A percentile compares a stretch with the other conserved stretches of the same genome.
Evolutionary conservation across 306 rosid genomes (phyloP).

Genomic region (Pueraria montana): DNA sequence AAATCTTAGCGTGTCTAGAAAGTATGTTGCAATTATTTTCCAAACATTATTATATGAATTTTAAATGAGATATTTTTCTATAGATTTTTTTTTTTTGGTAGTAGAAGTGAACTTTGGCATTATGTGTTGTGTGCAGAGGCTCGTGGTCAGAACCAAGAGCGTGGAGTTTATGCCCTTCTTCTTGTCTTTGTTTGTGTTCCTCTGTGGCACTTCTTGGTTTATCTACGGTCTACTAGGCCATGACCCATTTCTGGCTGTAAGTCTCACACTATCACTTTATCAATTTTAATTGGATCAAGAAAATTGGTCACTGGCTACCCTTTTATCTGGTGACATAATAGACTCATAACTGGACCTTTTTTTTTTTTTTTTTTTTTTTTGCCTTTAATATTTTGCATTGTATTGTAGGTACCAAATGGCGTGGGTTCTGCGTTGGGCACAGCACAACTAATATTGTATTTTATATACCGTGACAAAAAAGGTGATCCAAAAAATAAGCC

Average conservation of each 20-base stretch:
- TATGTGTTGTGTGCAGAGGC: constrained; percentile 61
- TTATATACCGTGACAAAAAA: constrained; percentile 64
- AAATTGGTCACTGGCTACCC: neutral
- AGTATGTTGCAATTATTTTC: too few relatives aligned
- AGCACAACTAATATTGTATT: constrained; percentile 74
- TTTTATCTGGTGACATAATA: neutral
- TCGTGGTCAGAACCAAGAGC: constrained; percentile 77
- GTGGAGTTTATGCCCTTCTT: constrained; percentile 97
- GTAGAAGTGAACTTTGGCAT: neutral
- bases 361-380: too few relatives aligned
- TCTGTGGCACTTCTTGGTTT: constrained; percentile 89
- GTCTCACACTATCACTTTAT: constrained; percentile 15
- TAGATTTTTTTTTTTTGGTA: neutral
- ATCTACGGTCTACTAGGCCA: constrained; percentile 72
- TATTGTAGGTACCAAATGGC: constrained; percentile 77
- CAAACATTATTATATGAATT: too few relatives aligned
- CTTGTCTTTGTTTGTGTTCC: constrained; percentile 79
- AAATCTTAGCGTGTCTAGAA: too few relatives aligned
- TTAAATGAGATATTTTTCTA: too few relatives aligned
- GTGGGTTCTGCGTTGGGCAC: constrained; percentile 76
- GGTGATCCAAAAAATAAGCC: constrained; percentile 46
- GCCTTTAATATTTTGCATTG: neutral
- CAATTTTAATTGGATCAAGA: neutral
- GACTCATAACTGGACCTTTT: neutral
- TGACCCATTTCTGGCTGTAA: constrained; percentile 78